Percentiles rank a stretch among this genome's conserved stretches.
Evolutionary conservation across 169 alveolate genomes (phyloP).

Genomic region (Cyclospora cayetanensis): DNA sequence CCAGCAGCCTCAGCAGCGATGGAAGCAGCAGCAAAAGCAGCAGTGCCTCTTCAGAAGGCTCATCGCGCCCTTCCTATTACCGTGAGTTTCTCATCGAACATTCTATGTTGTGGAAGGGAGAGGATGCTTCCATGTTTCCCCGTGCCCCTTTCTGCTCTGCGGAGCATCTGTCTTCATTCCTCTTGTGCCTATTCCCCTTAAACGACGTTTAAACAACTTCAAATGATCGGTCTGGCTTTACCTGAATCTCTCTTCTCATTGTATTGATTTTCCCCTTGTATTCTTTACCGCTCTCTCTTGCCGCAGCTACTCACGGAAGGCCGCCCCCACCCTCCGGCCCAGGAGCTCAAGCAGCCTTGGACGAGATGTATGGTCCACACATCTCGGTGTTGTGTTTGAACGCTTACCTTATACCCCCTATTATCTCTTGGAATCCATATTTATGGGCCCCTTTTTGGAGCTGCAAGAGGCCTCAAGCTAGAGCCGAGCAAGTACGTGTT

Average conservation of each 20-base stretch:
- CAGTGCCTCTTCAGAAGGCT: neutral
- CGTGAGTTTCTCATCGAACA: too few relatives aligned
- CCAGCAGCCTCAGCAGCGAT: neutral
- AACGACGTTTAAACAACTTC: too few relatives aligned
- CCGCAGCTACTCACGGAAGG: neutral
- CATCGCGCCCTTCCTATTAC: neutral
- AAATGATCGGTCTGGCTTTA: too few relatives aligned
- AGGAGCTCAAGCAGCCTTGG: neutral
- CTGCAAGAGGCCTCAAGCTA: slow-evolving; percentile 58
- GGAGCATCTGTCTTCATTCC: too few relatives aligned
- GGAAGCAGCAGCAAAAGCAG: slow-evolving; percentile 10
- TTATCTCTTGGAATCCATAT: slow-evolving; percentile 70
- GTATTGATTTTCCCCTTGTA: neutral
- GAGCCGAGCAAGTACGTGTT: slow-evolving; percentile 66
- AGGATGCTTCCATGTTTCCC: too few relatives aligned
- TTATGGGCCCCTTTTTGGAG: slow-evolving; percentile 75
- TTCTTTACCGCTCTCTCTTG: neutral
- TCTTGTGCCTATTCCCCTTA: too few relatives aligned
- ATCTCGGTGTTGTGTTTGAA: slow-evolving; percentile 44
- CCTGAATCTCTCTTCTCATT: too few relatives aligned
- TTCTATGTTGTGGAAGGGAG: too few relatives aligned
- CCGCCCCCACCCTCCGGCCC: neutral
- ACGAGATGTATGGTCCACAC: slow-evolving; percentile 2
- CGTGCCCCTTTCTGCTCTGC: too few relatives aligned
- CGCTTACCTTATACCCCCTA: slow-evolving; percentile 67